A percentile compares a stretch with the other conserved stretches of the same genome.
These are phyloP conservation scores for Mortierella hygrophila DNA, from an alignment of 192 early-diverging fungal genomes.

Conservation along the genomic window DNA sequence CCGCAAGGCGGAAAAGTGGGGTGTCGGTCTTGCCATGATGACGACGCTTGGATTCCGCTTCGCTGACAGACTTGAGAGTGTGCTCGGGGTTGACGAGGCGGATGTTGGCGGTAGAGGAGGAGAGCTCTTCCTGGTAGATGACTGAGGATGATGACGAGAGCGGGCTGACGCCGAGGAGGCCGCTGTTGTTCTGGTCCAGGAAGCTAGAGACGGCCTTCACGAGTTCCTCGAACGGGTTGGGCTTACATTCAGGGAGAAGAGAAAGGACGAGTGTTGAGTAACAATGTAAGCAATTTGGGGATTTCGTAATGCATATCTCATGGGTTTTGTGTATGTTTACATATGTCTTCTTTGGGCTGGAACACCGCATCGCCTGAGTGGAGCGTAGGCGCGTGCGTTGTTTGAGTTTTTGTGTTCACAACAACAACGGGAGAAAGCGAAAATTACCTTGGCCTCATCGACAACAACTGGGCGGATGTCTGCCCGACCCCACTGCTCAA, in stretches of 20 bases:
- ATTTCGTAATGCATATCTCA: conserved; percentile 2
- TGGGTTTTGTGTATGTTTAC: background rate
- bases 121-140: conserved; percentile 38
- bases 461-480: conserved; percentile 42
- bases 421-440: background rate
- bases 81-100: conserved; percentile 28
- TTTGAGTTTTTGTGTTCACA: background rate
- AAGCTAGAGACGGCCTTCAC: conserved; percentile 32
- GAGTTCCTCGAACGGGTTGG: conserved; percentile 28
- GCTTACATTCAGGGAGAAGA: background rate
- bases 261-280: background rate
- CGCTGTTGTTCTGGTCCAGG: conserved; percentile 39
- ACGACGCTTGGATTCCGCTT: conserved; percentile 24
- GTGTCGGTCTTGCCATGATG: conserved; percentile 32
- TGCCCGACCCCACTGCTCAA: conserved; percentile 20
- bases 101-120: conserved; percentile 39
- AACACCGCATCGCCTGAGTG: background rate
- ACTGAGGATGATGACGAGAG: background rate
- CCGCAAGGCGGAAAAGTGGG: conserved; percentile 32
- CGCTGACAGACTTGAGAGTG: conserved; percentile 19
- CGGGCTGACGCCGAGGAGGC: conserved; percentile 17
- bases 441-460: conserved; percentile 34
- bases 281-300: background rate
- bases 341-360: background rate
- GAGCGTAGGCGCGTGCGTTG: conserved; percentile 2